Conservation (phyloP, 441 rosid species). For the Syzygium malaccense region DNA sequence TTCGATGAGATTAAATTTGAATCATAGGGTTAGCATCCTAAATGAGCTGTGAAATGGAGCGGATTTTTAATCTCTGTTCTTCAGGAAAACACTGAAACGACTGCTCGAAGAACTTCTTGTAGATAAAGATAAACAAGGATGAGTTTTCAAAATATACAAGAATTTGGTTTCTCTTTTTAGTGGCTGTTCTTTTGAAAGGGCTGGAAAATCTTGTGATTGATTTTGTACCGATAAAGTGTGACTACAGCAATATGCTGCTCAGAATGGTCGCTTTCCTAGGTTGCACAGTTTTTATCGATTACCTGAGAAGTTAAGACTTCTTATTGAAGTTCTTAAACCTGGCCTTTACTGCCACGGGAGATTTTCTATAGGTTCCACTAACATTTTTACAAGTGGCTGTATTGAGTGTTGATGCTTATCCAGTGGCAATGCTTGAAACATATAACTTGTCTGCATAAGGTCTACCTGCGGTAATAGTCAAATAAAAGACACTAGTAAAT, state of each 20-base stretch:
- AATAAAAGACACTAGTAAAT: neutral
- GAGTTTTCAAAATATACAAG: too few relatives aligned
- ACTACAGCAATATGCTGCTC: neutral
- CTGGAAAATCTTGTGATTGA: neutral
- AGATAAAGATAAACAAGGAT: too few relatives aligned
- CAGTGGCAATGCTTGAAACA: neutral
- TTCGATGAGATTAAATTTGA: too few relatives aligned
- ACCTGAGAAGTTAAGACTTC: neutral
- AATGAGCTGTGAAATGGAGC: too few relatives aligned
- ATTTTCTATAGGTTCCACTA: neutral
- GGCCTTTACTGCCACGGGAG: accelerated
- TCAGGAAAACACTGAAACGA: too few relatives aligned
- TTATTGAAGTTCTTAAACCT: neutral
- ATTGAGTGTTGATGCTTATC: neutral
- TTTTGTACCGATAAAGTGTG: neutral
- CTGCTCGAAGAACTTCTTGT: too few relatives aligned
- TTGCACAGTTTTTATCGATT: neutral
- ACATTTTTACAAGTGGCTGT: neutral
- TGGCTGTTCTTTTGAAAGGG: too few relatives aligned
- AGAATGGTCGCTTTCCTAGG: neutral
- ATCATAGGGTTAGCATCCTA: too few relatives aligned
- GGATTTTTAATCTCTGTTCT: too few relatives aligned
- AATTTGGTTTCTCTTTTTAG: neutral
- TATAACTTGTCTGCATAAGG: neutral
- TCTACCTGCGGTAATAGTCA: neutral